Conservation (phyloP, 805 yeast species). For the Wickerhamomyces chaumierensis region DNA sequence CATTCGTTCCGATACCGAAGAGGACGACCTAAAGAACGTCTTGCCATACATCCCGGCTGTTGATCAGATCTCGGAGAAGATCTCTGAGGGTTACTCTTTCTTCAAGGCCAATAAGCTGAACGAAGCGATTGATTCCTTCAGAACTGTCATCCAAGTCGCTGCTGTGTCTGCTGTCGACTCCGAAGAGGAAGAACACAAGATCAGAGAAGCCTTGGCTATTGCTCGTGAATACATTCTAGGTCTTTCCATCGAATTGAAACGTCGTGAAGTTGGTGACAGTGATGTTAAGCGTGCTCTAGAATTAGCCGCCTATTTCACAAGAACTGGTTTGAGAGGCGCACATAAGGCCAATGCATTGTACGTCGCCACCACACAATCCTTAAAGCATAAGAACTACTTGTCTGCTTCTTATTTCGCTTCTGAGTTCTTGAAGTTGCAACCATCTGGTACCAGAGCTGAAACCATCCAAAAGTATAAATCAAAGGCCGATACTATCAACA, state of each 20-base stretch:
- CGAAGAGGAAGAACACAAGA: slow-evolving; percentile 68
- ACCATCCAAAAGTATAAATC: slow-evolving; percentile 77
- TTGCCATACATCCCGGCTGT: slow-evolving; percentile 70
- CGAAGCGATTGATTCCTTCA: slow-evolving; percentile 70
- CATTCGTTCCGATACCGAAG: slow-evolving; percentile 53
- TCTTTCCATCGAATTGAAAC: slow-evolving; percentile 77
- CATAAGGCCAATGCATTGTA: slow-evolving; percentile 84
- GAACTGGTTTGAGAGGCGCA: slow-evolving; percentile 66
- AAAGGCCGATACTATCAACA: slow-evolving; percentile 67
- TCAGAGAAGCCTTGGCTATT: slow-evolving; percentile 55
- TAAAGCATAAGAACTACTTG: slow-evolving; percentile 78
- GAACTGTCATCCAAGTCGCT: slow-evolving; percentile 66
- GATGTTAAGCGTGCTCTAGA: slow-evolving; percentile 81
- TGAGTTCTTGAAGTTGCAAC: slow-evolving; percentile 60
- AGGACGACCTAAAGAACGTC: slow-evolving; percentile 33
- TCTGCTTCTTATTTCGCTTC: slow-evolving; percentile 85
- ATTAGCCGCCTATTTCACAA: slow-evolving; percentile 91
- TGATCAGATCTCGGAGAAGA: slow-evolving; percentile 46
- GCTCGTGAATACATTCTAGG: slow-evolving; percentile 91
- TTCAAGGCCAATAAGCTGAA: slow-evolving; percentile 79
- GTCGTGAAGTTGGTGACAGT: slow-evolving; percentile 67
- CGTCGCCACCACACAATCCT: slow-evolving; percentile 90
- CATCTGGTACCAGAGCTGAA: slow-evolving; percentile 75
- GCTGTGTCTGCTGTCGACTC: slow-evolving; percentile 60
- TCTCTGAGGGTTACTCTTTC: slow-evolving; percentile 64